phyloP scores from a whole-genome alignment of 768 basidiomycete genomes.

The Neoboletus subvelutipes region DNA sequence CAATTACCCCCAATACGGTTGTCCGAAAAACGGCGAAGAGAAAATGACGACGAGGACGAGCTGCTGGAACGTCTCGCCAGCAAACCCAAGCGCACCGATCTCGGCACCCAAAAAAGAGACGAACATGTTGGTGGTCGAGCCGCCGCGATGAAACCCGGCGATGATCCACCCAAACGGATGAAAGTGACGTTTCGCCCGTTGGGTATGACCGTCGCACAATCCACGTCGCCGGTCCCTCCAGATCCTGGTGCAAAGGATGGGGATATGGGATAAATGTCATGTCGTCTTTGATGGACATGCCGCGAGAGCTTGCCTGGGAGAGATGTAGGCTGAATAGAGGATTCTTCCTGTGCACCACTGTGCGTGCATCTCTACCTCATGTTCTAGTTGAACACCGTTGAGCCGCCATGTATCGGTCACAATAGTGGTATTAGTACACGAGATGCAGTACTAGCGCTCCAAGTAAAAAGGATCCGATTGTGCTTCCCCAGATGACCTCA shows the following conservation, averaged over 20 bases:
- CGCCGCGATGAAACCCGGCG: conserved; percentile 31
- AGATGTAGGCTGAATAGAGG: conserved; percentile 14
- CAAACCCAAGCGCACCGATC: conserved; percentile 56
- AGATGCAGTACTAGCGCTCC: conserved; percentile 4
- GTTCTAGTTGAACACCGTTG: conserved; percentile 3
- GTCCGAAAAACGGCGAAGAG: conserved; percentile 69
- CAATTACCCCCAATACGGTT: conserved; percentile 48
- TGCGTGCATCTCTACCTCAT: conserved; percentile 11
- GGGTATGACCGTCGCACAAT: conserved; percentile 28
- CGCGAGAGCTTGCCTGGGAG: conserved; percentile 36
- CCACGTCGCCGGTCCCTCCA: conserved; percentile 50
- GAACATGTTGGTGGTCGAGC: conserved; percentile 21
- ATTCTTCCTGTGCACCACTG: conserved; percentile 3
- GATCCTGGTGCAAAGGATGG: conserved; percentile 69
- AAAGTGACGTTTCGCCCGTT: conserved; percentile 64
- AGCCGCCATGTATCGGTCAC: conserved; percentile 8
- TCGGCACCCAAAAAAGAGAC: conserved; percentile 46
- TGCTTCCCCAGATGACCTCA: background rate
- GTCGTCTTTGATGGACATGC: background rate
- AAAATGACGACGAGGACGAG: conserved; percentile 71
- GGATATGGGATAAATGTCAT: conserved; percentile 57
- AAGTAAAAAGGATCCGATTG: background rate
- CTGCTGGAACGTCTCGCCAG: conserved; percentile 56
- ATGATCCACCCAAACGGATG: conserved; percentile 63
- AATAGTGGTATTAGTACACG: conserved; percentile 1